Evolutionary conservation across 2,329 filamentous ascomycete species (phyloP).

Genomic region (Neonectria punicea): DNA sequence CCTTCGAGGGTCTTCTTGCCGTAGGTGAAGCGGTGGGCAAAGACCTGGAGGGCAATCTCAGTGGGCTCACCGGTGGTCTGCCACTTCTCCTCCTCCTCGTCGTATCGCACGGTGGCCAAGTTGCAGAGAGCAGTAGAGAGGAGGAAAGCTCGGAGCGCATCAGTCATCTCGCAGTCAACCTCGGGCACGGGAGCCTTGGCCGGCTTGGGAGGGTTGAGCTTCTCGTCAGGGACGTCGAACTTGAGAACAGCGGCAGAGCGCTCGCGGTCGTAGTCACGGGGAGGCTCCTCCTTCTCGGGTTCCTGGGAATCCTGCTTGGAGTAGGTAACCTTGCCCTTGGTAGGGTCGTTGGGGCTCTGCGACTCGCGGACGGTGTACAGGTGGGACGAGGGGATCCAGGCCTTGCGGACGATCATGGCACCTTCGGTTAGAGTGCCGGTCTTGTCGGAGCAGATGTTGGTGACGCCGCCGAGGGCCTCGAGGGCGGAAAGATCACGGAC

Average conservation of each 20-base stretch:
- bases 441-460: slow-evolving; percentile 79
- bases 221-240: slow-evolving; percentile 71
- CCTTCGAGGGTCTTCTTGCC: slow-evolving; percentile 64
- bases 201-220: slow-evolving; percentile 53
- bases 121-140: slow-evolving; percentile 73
- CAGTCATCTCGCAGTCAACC: slow-evolving; percentile 58
- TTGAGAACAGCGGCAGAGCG: slow-evolving; percentile 69
- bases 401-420: slow-evolving; percentile 76
- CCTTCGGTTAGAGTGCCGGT: slow-evolving; percentile 76
- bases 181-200: slow-evolving; percentile 43
- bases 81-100: slow-evolving; percentile 68
- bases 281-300: slow-evolving; percentile 50
- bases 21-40: slow-evolving; percentile 73
- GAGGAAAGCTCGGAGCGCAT: slow-evolving; percentile 62
- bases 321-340: slow-evolving; percentile 64
- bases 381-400: slow-evolving; percentile 69
- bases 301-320: slow-evolving; percentile 49
- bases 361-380: slow-evolving; percentile 71
- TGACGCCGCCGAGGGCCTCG: slow-evolving; percentile 76
- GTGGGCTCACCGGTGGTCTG: slow-evolving; percentile 77
- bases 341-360: slow-evolving; percentile 70
- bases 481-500: slow-evolving; percentile 74
- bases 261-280: slow-evolving; percentile 68
- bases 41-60: slow-evolving; percentile 81
- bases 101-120: slow-evolving; percentile 66